Conservation (phyloP, 2,329 filamentous ascomycete species). For the Colletotrichum tanaceti region DNA sequence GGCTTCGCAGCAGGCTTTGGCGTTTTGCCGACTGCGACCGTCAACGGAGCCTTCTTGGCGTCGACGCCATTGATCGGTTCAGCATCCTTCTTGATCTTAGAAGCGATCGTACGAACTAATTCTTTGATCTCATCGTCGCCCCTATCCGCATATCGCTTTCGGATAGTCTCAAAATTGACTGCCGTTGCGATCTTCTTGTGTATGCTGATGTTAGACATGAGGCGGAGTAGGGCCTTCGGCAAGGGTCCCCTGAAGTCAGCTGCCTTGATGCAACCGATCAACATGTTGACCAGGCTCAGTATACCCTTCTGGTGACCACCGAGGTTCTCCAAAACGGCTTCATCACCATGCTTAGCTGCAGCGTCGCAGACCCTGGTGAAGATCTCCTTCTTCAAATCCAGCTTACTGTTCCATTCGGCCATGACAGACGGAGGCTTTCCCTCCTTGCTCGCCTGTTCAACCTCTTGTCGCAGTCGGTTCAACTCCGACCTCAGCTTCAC, state of each 20-base stretch:
- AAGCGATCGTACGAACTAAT: constrained; percentile 68
- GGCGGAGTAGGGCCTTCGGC: constrained; percentile 66
- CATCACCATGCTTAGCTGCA: constrained; percentile 65
- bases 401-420: constrained; percentile 53
- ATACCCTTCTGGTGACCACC: constrained; percentile 69
- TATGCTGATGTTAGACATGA: constrained; percentile 72
- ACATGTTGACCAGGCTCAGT: constrained; percentile 63
- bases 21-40: constrained; percentile 35
- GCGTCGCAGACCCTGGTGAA: constrained; percentile 65
- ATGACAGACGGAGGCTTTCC: constrained; percentile 53
- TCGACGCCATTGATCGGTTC: constrained; percentile 45
- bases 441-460: constrained; percentile 58
- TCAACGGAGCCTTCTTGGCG: constrained; percentile 42
- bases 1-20: constrained; percentile 50
- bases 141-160: constrained; percentile 72
- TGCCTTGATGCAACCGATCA: constrained; percentile 65
- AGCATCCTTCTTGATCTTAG: constrained; percentile 55
- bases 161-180: constrained; percentile 73
- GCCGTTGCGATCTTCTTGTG: constrained; percentile 71
- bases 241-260: constrained; percentile 65
- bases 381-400: constrained; percentile 59
- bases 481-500: constrained; percentile 61
- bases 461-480: constrained; percentile 59
- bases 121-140: constrained; percentile 73
- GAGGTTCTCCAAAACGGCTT: constrained; percentile 67